Evolutionary conservation across 2,329 filamentous ascomycete genomes (phyloP).

Genomic region (Cladosporium sp.): DNA sequence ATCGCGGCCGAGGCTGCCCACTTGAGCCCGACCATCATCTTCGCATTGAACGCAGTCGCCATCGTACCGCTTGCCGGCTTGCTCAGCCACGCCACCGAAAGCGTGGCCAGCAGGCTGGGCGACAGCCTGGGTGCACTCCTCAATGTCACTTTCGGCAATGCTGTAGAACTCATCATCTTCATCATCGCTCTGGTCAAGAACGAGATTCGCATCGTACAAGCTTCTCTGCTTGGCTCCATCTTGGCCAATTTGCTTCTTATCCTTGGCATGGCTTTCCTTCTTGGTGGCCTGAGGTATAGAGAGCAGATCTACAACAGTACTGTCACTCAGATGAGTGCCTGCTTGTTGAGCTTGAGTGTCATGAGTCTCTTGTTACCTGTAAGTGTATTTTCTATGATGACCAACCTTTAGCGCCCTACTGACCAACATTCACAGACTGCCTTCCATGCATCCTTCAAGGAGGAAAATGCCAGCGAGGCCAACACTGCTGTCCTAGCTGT

Average conservation of each 20-base stretch:
- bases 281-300: constrained; percentile 79
- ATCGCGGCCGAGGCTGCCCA: constrained; percentile 56
- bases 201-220: constrained; percentile 88
- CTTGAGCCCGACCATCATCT: constrained; percentile 42
- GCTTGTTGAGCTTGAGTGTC: constrained; percentile 82
- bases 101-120: constrained; percentile 44
- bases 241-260: constrained; percentile 84
- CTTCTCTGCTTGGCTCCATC: constrained; percentile 84
- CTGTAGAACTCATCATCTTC: constrained; percentile 51
- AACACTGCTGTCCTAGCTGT: constrained; percentile 74
- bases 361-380: constrained; percentile 82
- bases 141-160: constrained; percentile 51
- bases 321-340: constrained; percentile 94
- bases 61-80: constrained; percentile 49
- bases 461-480: constrained; percentile 46
- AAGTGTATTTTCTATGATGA: constrained; percentile 29
- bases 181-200: constrained; percentile 76
- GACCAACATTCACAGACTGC: constrained; percentile 57
- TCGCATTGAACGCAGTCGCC: constrained; percentile 49
- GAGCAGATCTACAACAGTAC: constrained; percentile 97
- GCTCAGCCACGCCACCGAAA: constrained; percentile 47
- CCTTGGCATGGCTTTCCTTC: constrained; percentile 84
- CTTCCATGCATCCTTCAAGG: constrained; percentile 79
- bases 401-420: background rate
- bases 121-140: constrained; percentile 48